phyloP scores from a whole-genome alignment of 192 early-diverging fungal genomes.

The Gamsiella multidivaricata region DNA sequence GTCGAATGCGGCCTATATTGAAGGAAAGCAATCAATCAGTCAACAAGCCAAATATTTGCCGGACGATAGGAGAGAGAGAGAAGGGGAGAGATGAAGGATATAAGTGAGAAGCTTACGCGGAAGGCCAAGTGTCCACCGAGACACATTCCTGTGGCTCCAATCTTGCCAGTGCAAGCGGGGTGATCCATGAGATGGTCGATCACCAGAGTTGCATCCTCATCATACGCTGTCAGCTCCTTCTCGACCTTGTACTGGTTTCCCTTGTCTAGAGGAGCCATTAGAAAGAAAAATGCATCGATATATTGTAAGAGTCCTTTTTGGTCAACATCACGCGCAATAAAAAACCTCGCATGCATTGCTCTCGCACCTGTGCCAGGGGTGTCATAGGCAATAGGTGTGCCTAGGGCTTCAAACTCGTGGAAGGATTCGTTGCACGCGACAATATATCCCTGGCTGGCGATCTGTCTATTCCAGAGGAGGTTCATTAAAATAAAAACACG shows the following conservation, averaged over 20 bases:
- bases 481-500: not conserved
- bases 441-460: conserved; percentile 53
- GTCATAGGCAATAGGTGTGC: conserved; percentile 67
- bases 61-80: no score
- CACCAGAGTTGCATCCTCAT: conserved; percentile 66
- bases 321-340: no score
- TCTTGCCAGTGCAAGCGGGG: conserved; percentile 66
- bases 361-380: conserved; percentile 58
- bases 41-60: no score
- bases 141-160: conserved; percentile 71
- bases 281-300: not conserved
- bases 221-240: conserved; percentile 65
- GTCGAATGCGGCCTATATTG: conserved; percentile 64
- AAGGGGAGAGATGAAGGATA: not conserved
- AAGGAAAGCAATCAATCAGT: not conserved
- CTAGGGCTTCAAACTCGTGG: conserved; percentile 70
- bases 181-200: conserved; percentile 62
- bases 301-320: no score
- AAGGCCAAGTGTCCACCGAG: conserved; percentile 70
- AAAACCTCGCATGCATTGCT: no score
- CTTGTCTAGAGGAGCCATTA: conserved; percentile 49
- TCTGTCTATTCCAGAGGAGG: conserved; percentile 21
- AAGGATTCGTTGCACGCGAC: conserved; percentile 71
- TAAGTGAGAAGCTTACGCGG: conserved; percentile 49
- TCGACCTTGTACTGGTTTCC: conserved; percentile 71